Conservation (phyloP, 2,329 filamentous ascomycete genomes). For the Gaeumannomyces tritici region DNA sequence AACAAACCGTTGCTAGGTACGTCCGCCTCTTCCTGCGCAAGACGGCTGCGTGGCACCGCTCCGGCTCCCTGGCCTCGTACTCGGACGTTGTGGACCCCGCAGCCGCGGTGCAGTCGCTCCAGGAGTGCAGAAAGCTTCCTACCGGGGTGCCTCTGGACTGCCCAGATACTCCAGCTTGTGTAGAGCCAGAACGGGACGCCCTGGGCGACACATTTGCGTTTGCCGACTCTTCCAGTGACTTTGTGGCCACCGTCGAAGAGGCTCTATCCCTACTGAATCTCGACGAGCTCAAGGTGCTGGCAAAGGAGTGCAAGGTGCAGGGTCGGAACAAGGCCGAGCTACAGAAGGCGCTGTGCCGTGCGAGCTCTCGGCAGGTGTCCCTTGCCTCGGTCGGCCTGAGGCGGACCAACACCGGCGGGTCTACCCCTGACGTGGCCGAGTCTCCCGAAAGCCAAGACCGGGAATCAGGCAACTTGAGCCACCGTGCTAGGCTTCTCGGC, state of each 20-base stretch:
- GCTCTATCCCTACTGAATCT: slow-evolving; percentile 73
- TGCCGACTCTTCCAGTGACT: slow-evolving; percentile 65
- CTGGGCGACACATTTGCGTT: slow-evolving; percentile 60
- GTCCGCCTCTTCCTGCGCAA: slow-evolving; percentile 90
- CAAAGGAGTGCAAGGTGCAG: slow-evolving; percentile 77
- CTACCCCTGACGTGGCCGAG: neutral
- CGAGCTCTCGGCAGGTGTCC: slow-evolving; percentile 65
- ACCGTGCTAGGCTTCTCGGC: slow-evolving; percentile 55
- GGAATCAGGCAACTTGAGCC: slow-evolving; percentile 47
- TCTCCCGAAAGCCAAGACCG: slow-evolving; percentile 23
- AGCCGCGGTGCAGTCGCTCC: slow-evolving; percentile 54
- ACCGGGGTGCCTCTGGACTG: slow-evolving; percentile 6
- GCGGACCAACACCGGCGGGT: slow-evolving; percentile 21
- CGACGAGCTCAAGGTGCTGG: slow-evolving; percentile 76
- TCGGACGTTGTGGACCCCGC: slow-evolving; percentile 71
- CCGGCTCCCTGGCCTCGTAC: slow-evolving; percentile 68
- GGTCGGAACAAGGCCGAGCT: slow-evolving; percentile 84
- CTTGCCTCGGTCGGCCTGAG: slow-evolving; percentile 61
- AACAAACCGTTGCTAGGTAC: slow-evolving; percentile 45
- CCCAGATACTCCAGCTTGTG: slow-evolving; percentile 14
- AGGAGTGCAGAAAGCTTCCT: slow-evolving; percentile 48
- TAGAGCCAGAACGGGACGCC: slow-evolving; percentile 30
- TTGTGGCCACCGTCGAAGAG: slow-evolving; percentile 71
- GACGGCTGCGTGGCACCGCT: slow-evolving; percentile 81
- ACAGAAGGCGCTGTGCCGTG: slow-evolving; percentile 60